Evolutionary conservation across 2,329 filamentous ascomycete genomes (phyloP).

Genomic region (Neofusicoccum cordaticola): DNA sequence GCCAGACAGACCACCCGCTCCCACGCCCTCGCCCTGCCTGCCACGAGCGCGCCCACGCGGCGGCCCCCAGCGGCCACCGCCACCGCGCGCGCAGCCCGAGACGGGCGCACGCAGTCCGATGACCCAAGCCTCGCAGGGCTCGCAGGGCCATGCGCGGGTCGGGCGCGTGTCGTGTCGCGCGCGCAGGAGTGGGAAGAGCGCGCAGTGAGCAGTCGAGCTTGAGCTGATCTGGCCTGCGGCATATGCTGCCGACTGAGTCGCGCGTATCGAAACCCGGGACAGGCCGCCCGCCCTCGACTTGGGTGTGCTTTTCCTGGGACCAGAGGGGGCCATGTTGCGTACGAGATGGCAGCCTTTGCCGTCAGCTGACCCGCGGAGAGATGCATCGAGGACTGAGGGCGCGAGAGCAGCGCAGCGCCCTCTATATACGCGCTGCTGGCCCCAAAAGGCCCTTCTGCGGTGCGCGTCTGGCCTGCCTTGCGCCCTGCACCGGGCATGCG

Average conservation of each 20-base stretch:
- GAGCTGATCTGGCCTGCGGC: constrained; percentile 12
- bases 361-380: not conserved
- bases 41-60: not conserved
- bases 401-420: constrained; percentile 23
- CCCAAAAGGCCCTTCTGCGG: constrained; percentile 36
- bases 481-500: constrained; percentile 15
- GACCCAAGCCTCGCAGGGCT: not conserved
- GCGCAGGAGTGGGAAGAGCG: constrained; percentile 9
- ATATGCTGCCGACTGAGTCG: constrained; percentile 15
- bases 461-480: constrained; percentile 12
- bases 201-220: constrained; percentile 10
- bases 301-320: constrained; percentile 9
- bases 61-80: not conserved
- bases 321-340: constrained; percentile 11
- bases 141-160: not conserved
- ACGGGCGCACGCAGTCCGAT: not conserved
- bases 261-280: constrained; percentile 8
- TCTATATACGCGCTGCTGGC: constrained; percentile 25
- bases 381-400: not conserved
- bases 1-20: not conserved
- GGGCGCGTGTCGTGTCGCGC: constrained; percentile 12
- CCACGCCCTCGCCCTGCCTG: constrained; percentile 1
- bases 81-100: not conserved
- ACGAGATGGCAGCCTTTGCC: constrained; percentile 1
- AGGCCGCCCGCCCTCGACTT: constrained; percentile 13